Percentiles rank a stretch among this genome's conserved stretches.
Conservation (phyloP, 108 stramenopile species). For the Nitzschia sp. region DNA sequence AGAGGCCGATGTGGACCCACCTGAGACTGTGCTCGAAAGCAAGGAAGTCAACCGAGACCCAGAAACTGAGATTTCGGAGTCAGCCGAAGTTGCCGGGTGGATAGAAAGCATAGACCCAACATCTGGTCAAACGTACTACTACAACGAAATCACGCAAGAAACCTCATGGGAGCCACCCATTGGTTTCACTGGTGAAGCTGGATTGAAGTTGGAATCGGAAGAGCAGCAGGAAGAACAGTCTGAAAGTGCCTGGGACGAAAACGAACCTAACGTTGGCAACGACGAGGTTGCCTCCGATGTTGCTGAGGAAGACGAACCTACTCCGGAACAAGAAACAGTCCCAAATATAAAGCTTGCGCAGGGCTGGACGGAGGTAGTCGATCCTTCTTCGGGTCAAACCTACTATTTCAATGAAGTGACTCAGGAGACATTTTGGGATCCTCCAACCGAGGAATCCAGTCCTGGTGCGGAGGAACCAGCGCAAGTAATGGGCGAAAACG, state of each 20-base stretch:
- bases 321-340: neutral
- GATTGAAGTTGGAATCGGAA: neutral
- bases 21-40: no score
- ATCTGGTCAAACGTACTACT: constrained; percentile 51
- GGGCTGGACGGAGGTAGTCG: constrained; percentile 48
- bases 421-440: constrained; percentile 39
- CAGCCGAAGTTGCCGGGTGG: constrained; percentile 50
- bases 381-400: constrained; percentile 38
- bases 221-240: constrained; percentile 24
- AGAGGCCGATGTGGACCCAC: neutral
- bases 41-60: neutral
- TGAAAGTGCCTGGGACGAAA: constrained; percentile 1
- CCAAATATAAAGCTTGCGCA: neutral
- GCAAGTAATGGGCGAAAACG: neutral
- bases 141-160: constrained; percentile 45
- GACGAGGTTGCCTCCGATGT: neutral
- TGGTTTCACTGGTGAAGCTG: neutral
- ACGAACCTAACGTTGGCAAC: neutral
- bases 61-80: no score
- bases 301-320: neutral
- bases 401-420: constrained; percentile 49
- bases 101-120: constrained; percentile 45
- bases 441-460: constrained; percentile 32
- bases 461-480: neutral
- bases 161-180: constrained; percentile 55